Conservation (phyloP, 352 stramenopile species). For the Phytopythium aichiense region DNA sequence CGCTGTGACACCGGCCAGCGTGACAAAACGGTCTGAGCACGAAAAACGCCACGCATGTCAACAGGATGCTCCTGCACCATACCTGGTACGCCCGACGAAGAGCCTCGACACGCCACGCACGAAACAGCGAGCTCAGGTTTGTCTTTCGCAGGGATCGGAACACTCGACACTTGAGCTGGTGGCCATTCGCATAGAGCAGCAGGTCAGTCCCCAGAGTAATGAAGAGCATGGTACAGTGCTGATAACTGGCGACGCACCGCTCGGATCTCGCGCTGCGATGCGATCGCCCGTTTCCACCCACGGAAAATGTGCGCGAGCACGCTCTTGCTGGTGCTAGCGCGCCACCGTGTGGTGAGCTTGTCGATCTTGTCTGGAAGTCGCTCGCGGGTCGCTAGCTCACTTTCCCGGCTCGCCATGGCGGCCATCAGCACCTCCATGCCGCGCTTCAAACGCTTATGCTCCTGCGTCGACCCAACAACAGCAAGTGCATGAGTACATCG, state of each 20-base stretch:
- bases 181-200: not conserved
- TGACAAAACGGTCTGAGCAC: not conserved
- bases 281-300: conserved; percentile 34
- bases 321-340: conserved; percentile 12
- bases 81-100: conserved; percentile 63
- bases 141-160: conserved; percentile 51
- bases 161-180: conserved; percentile 53
- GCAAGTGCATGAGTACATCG: not conserved
- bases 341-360: conserved; percentile 25
- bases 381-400: conserved; percentile 28
- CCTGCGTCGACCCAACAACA: conserved; percentile 18
- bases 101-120: conserved; percentile 68
- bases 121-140: conserved; percentile 59
- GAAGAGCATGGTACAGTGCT: not conserved
- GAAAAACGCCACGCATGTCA: not conserved
- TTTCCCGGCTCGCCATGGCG: conserved; percentile 50
- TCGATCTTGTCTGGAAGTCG: conserved; percentile 41
- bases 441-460: conserved; percentile 52
- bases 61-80: not conserved
- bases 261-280: conserved; percentile 40
- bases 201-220: not conserved
- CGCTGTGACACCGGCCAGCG: conserved; percentile 14
- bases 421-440: conserved; percentile 47
- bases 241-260: conserved; percentile 13
- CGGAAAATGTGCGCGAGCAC: conserved; percentile 38